Conservation (phyloP, 2,329 filamentous ascomycete species). For the Diaporthe citrichinensis region DNA sequence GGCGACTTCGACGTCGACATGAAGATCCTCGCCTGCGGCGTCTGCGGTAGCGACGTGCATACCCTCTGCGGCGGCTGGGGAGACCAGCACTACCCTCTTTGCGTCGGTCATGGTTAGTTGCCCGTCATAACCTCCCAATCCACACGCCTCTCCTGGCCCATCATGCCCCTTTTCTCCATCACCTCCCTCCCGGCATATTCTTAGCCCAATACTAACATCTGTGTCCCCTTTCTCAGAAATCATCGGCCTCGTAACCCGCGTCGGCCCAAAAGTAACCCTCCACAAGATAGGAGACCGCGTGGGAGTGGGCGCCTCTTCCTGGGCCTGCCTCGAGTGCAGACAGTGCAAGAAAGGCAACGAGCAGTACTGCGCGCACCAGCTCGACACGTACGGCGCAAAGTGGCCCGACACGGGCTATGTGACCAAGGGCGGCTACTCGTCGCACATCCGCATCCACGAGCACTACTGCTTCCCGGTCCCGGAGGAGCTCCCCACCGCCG, state of each 20-base stretch:
- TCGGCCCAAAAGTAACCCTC: slow-evolving; percentile 74
- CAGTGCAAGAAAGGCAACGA: slow-evolving; percentile 77
- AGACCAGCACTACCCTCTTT: slow-evolving; percentile 71
- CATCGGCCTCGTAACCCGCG: slow-evolving; percentile 76
- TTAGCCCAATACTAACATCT: not conserved
- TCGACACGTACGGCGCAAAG: slow-evolving; percentile 71
- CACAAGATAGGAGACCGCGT: slow-evolving; percentile 75
- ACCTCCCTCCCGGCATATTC: not conserved
- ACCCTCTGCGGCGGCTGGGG: slow-evolving; percentile 80
- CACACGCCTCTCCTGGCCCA: not conserved
- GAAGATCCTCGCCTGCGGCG: slow-evolving; percentile 85
- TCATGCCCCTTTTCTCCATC: not conserved
- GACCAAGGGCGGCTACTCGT: slow-evolving; percentile 69
- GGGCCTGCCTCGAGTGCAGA: slow-evolving; percentile 74
- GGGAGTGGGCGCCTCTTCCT: slow-evolving; percentile 78
- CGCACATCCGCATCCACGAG: slow-evolving; percentile 70
- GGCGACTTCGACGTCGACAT: slow-evolving; percentile 90
- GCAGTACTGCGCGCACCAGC: slow-evolving; percentile 75
- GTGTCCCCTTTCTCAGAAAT: slow-evolving; percentile 65
- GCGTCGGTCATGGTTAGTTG: slow-evolving; percentile 74
- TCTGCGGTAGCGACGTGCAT: slow-evolving; percentile 81
- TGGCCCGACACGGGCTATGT: slow-evolving; percentile 66
- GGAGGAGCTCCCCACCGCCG: slow-evolving; percentile 72
- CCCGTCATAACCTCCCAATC: not conserved
- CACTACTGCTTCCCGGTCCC: slow-evolving; percentile 84